A percentile compares a stretch with the other conserved stretches of the same genome.
phyloP scores from a whole-genome alignment of 2,329 filamentous ascomycete species.

The Lasiodiplodia hormozganensis region DNA sequence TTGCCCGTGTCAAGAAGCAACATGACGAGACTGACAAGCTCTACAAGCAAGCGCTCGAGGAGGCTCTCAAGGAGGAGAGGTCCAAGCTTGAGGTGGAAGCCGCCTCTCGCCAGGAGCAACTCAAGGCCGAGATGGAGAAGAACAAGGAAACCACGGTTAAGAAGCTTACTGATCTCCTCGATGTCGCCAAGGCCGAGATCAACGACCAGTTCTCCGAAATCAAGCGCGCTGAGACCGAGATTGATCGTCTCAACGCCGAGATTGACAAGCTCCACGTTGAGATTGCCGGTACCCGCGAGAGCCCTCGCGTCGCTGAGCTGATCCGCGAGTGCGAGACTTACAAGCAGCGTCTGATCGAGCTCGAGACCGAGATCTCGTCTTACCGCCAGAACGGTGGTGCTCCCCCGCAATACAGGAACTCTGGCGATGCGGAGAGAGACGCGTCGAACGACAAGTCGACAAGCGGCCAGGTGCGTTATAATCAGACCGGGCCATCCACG shows the following conservation, averaged over 20 bases:
- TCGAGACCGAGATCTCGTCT: constrained; percentile 19
- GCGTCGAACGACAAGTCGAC: constrained; percentile 9
- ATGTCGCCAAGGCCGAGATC: constrained; percentile 24
- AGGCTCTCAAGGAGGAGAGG: constrained; percentile 27
- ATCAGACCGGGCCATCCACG: constrained; percentile 6
- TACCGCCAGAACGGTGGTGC: constrained; percentile 27
- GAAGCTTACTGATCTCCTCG: constrained; percentile 27
- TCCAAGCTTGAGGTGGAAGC: constrained; percentile 17
- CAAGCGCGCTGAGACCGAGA: constrained; percentile 22
- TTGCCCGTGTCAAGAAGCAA: constrained; percentile 26
- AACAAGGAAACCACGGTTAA: constrained; percentile 10
- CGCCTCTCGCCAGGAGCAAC: constrained; percentile 15
- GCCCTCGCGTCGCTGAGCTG: constrained; percentile 27
- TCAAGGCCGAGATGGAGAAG: constrained; percentile 22
- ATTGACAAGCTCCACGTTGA: constrained; percentile 24
- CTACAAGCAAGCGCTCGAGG: constrained; percentile 27
- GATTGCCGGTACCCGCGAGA: constrained; percentile 25
- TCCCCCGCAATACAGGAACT: constrained; percentile 24
- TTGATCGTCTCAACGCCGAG: constrained; percentile 19
- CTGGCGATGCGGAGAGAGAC: constrained; percentile 9
- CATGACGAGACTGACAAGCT: constrained; percentile 28
- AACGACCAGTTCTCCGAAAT: constrained; percentile 25
- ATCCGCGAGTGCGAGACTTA: constrained; percentile 29
- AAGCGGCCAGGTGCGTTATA: constrained; percentile 27
- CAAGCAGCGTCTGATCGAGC: constrained; percentile 27